phyloP scores from a whole-genome alignment of 2,329 filamentous ascomycete genomes.

The Pseudogymnoascus sp. region DNA sequence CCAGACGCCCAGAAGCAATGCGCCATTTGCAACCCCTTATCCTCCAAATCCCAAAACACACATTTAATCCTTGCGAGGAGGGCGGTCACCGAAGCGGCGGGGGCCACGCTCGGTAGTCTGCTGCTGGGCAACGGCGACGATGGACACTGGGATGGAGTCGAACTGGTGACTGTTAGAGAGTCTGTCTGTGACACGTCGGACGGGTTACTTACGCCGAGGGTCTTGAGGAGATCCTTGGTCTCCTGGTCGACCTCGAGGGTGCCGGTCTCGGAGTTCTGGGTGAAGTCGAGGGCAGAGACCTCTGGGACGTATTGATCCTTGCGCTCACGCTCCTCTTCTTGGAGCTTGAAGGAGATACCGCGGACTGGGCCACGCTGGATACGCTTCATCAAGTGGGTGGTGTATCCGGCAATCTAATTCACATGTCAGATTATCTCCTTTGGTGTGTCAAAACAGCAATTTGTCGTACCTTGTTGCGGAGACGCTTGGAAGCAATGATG shows the following conservation, averaged over 20 bases:
- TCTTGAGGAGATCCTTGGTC: slow-evolving; percentile 99
- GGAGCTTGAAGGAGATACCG: slow-evolving; percentile 99
- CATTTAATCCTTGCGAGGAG: slow-evolving; percentile 31
- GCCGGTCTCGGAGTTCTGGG: slow-evolving; percentile 86
- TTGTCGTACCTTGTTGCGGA: slow-evolving; percentile 84
- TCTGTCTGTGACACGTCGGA: slow-evolving; percentile 25
- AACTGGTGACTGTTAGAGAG: slow-evolving; percentile 52
- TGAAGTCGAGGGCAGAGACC: slow-evolving; percentile 96
- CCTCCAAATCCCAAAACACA: slow-evolving; percentile 27
- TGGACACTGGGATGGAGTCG: slow-evolving; percentile 95
- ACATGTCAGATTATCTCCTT: neutral
- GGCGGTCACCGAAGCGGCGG: slow-evolving; percentile 67
- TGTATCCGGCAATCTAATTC: slow-evolving; percentile 87
- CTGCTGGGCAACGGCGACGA: slow-evolving; percentile 81
- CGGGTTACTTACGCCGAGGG: slow-evolving; percentile 76
- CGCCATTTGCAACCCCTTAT: slow-evolving; percentile 26
- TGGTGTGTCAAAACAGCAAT: neutral
- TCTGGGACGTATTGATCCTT: slow-evolving; percentile 99
- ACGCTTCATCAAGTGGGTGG: slow-evolving; percentile 98
- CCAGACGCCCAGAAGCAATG: slow-evolving; percentile 27
- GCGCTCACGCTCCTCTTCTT: slow-evolving; percentile 99
- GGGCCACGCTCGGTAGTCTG: slow-evolving; percentile 73
- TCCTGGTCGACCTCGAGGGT: slow-evolving; percentile 92
- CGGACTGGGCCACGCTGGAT: slow-evolving; percentile 98
- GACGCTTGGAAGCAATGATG: slow-evolving; percentile 97